Base-by-base conservation (phyloP, 1,139 yeast species). In the Saccharomyces hybrid region DNA sequence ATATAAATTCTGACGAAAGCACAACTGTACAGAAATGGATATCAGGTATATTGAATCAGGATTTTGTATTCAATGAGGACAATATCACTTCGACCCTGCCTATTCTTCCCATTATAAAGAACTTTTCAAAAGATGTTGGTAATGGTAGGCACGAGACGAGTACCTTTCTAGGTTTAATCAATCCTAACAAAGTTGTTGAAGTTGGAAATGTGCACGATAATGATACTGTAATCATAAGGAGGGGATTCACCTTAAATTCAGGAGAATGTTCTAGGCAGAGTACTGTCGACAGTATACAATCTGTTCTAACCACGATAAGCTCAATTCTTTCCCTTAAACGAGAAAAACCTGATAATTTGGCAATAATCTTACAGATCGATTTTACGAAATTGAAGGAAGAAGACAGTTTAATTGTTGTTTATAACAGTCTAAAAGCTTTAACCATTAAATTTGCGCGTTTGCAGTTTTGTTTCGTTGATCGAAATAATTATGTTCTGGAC, bases 301-400 rank as follows among this genome's bases (percentile, higher is more conserved):
- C 65, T 2, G 54, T 58, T 49, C 57, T 63, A 58, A 65, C 69
- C 3, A 59, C 62, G 4, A 57, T 66, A 5, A 65, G 67, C 28
- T 66, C 70, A 3, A 61, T 66, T 4, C 52, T 67, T 6, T 67
- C 70, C 4, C 48, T 68, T 38, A 67, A 67, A 49, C 59, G 64
- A 26, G 63, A 61, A 28, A 56, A 50, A 30, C 71, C 72, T 2
- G 59, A 59, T 11, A 59, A 63, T 38, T 50, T 70, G 23, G 53
- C 65, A 13, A 27, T 68, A 6, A 57, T 70, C 5, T 32, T 70
- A 6, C 73, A 70, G 51, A 38, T 69, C 1, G 67, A 68, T 54
- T 55, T 57, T 5, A 54, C 49, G 1, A 61, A 61, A 47, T 9
- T 66, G 7, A 55, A 30, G 28, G 53, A 52, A 6, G 55, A 57